These are phyloP conservation scores for Diplogelasinospora grovesii DNA, from an alignment of 495 filamentous ascomycete species.

Conservation along the genomic window DNA sequence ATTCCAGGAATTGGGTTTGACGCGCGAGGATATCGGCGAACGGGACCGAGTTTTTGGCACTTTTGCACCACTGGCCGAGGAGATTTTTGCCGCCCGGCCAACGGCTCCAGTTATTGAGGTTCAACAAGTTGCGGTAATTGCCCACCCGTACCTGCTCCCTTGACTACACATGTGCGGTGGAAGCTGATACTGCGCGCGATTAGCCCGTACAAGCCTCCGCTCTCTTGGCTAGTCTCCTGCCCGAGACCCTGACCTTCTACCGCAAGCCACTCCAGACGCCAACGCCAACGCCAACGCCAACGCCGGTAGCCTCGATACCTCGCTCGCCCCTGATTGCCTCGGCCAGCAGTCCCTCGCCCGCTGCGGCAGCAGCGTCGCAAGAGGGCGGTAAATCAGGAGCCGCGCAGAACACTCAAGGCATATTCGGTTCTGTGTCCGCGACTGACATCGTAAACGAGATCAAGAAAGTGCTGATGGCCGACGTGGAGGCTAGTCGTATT, in stretches of 20 bases:
- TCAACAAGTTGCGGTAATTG: conserved; percentile 9
- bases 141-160: neutral
- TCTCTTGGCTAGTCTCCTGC: conserved; percentile 84
- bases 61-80: neutral
- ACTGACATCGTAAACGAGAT: conserved; percentile 28
- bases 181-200: conserved; percentile 8
- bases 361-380: neutral
- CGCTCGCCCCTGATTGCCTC: conserved; percentile 17
- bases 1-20: conserved; percentile 34
- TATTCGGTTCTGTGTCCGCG: conserved; percentile 39
- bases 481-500: conserved; percentile 26
- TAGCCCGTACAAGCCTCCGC: conserved; percentile 58
- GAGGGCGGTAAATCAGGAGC: neutral
- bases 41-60: conserved; percentile 32
- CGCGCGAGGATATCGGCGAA: conserved; percentile 32
- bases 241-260: conserved; percentile 84
- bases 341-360: neutral
- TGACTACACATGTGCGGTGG: no score
- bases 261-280: conserved; percentile 44
- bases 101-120: neutral
- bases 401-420: conserved; percentile 10
- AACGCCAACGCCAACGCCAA: conserved; percentile 1
- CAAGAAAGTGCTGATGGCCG: conserved; percentile 18
- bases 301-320: neutral
- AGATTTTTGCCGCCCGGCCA: neutral